Percentiles rank a stretch among this genome's conserved stretches.
Conservation (phyloP, 352 stramenopile genomes). For the Globisporangium canariense region DNA sequence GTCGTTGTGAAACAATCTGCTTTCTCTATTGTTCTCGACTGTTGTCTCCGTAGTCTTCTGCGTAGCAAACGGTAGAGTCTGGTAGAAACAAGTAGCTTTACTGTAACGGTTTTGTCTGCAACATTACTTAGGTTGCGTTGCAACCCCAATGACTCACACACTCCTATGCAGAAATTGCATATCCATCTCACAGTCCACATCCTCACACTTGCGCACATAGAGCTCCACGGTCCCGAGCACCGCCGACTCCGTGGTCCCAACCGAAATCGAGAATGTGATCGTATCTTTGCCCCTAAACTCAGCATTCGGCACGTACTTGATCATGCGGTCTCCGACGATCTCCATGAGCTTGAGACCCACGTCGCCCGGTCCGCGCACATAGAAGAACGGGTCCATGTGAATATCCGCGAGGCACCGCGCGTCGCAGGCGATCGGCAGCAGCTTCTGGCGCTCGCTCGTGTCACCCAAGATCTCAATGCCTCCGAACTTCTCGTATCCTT, state of each 20-base stretch:
- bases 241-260: constrained; percentile 37
- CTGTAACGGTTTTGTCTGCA: too few relatives aligned
- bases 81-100: too few relatives aligned
- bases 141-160: background rate
- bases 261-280: constrained; percentile 54
- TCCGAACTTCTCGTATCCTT: constrained; percentile 36
- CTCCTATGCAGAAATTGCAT: constrained; percentile 12
- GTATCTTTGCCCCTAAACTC: constrained; percentile 50
- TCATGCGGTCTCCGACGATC: constrained; percentile 35
- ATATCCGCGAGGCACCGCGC: constrained; percentile 35
- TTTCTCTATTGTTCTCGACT: too few relatives aligned
- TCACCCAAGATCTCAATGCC: constrained; percentile 51
- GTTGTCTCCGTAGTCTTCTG: too few relatives aligned
- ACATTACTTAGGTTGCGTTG: too few relatives aligned
- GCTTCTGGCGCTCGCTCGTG: constrained; percentile 46
- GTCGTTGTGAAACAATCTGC: too few relatives aligned
- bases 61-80: too few relatives aligned
- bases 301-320: constrained; percentile 55
- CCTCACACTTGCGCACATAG: constrained; percentile 52
- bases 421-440: constrained; percentile 56
- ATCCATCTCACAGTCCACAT: constrained; percentile 28
- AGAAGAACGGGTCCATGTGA: constrained; percentile 59
- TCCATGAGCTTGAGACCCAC: constrained; percentile 41
- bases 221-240: constrained; percentile 59
- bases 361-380: constrained; percentile 39